phyloP scores from a whole-genome alignment of 2,329 filamentous ascomycete species.

The Penicillium sp. region DNA sequence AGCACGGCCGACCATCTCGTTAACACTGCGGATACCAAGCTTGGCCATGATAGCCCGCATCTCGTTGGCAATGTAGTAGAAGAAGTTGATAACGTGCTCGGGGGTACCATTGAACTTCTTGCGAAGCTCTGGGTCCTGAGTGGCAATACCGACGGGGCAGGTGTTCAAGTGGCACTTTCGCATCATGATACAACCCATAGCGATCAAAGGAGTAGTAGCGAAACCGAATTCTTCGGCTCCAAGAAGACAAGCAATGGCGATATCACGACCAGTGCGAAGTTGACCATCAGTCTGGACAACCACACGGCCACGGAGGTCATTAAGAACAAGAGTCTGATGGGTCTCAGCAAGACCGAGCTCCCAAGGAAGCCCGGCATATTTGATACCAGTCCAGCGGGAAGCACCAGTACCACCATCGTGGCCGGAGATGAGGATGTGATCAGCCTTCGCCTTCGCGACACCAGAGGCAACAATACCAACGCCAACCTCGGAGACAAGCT shows the following conservation, averaged over 20 bases:
- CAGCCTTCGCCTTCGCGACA: conserved; percentile 95
- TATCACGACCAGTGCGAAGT: conserved; percentile 84
- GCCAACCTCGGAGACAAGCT: conserved; percentile 95
- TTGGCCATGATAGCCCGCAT: conserved; percentile 95
- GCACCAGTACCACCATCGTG: conserved; percentile 97
- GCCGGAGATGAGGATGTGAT: conserved; percentile 94
- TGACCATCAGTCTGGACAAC: conserved; percentile 97
- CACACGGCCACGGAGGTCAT: conserved; percentile 91
- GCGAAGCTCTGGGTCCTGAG: conserved; percentile 88
- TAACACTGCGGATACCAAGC: conserved; percentile 90
- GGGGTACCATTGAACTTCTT: conserved; percentile 92
- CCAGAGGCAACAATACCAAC: conserved; percentile 96
- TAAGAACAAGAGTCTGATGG: conserved; percentile 91
- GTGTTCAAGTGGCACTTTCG: conserved; percentile 59
- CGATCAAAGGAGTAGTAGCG: conserved; percentile 88
- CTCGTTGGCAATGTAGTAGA: conserved; percentile 96
- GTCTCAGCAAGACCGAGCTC: conserved; percentile 95
- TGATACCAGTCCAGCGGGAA: conserved; percentile 94
- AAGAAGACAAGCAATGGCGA: conserved; percentile 89
- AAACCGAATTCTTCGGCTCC: conserved; percentile 99
- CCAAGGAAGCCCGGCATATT: conserved; percentile 95
- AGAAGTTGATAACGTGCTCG: conserved; percentile 98
- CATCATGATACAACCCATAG: conserved; percentile 98
- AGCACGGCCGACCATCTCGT: conserved; percentile 94
- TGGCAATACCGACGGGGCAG: conserved; percentile 90